Base-by-base conservation (phyloP, 345 rosid species). In the Citrus unshiu region DNA sequence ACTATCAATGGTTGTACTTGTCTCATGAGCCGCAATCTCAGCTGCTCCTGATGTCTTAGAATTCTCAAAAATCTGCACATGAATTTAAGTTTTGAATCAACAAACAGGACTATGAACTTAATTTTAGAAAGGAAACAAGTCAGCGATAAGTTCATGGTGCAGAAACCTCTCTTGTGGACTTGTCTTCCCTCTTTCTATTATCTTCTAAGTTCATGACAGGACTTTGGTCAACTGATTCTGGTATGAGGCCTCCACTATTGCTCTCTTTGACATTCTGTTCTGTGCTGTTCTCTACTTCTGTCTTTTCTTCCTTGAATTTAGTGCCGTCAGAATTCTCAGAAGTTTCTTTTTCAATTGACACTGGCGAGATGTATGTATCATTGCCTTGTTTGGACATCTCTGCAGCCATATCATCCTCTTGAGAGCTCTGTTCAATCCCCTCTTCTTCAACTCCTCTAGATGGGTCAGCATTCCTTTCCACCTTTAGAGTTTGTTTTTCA, bases 81-180 rank as follows among this genome's bases (percentile, higher is more conserved):
- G 32, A 21, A 75, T 66, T 68, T 35, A 54, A 46, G 25, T 43
- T 2, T 68, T 37, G 65, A 64, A 68, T 71, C 49, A 69, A 59
- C 6, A 75, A 64, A 34, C 34, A 62, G 77, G 78, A 37, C 9
- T 19, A 7, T 39, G 13, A 61, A 66, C 32, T 34, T 54, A 74
- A 39, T 40, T 43, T 70, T 10, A 13, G 1, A 25, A 57, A 81
- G 16, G 7, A 27, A 63, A 14, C 34, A 68, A 54, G 49, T 10
- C 8, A 65, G 35, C 60, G 1, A 19, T 46, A 30, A 9, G 56
- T 71, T 22, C 37, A 43, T n/a, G 21, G 10, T 69, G 34, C n/a
- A 16, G 67, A 78, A 30, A 82, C 85, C 83, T 85, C 77, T 79
- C 43, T 60, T 34, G 67, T 1, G 16, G 77, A 77, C 35, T 35